A percentile compares a stretch with the other conserved stretches of the same genome.
phyloP scores from a whole-genome alignment of 2,329 filamentous ascomycete species.

The Phaeoacremonium minimum region DNA sequence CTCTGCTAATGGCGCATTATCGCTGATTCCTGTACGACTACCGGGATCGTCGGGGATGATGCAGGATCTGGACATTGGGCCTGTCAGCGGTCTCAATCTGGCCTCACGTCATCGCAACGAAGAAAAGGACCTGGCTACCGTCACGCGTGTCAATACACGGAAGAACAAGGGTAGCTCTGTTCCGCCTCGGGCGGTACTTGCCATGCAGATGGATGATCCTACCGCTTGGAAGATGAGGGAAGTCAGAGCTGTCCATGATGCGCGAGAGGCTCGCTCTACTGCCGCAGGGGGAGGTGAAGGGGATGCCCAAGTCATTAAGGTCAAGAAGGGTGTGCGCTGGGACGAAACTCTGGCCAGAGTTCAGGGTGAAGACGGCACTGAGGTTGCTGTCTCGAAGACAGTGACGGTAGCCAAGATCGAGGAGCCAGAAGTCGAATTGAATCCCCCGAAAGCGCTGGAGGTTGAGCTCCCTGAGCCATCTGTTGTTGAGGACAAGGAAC shows the following conservation, averaged over 20 bases:
- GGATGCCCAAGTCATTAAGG: constrained; percentile 1
- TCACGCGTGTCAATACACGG: constrained; percentile 38
- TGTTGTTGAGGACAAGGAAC: background rate
- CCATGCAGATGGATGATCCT: constrained; percentile 19
- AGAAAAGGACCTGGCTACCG: constrained; percentile 34
- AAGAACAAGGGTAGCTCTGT: constrained; percentile 37
- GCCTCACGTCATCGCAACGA: constrained; percentile 20
- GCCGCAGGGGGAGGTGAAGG: constrained; percentile 2
- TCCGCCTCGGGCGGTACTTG: constrained; percentile 22
- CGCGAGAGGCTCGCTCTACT: constrained; percentile 12
- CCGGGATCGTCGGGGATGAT: constrained; percentile 20
- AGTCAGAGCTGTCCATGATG: constrained; percentile 20
- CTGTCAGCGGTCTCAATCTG: constrained; percentile 10
- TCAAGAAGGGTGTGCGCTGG: constrained; percentile 25
- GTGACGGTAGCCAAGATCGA: constrained; percentile 3
- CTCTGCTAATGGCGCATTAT: constrained; percentile 19
- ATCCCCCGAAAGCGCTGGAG: background rate
- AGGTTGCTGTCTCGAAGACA: background rate
- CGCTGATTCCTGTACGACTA: constrained; percentile 24
- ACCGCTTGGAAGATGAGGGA: constrained; percentile 16
- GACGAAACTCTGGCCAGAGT: constrained; percentile 21
- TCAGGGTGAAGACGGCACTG: constrained; percentile 14
- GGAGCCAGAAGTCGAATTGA: constrained; percentile 2
- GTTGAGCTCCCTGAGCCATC: background rate
- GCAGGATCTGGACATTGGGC: constrained; percentile 15